phyloP scores from a whole-genome alignment of 495 filamentous ascomycete genomes.

The Trypethelium eluteriae region DNA sequence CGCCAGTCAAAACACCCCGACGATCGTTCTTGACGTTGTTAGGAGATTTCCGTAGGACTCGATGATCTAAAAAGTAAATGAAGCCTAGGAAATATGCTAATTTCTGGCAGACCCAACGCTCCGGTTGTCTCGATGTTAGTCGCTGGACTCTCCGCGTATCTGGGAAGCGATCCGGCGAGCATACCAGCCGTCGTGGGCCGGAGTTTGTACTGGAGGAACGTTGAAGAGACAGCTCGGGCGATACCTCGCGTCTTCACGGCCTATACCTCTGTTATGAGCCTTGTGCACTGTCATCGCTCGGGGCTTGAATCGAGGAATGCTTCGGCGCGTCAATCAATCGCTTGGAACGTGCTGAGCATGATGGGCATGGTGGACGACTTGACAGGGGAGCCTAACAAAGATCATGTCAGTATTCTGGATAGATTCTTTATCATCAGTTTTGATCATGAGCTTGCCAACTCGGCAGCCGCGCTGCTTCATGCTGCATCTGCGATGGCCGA shows the following conservation, averaged over 20 bases:
- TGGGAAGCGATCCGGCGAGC: neutral
- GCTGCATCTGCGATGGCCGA: neutral
- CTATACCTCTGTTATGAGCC: neutral
- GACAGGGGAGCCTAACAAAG: neutral
- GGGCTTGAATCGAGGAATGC: neutral
- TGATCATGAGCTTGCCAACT: neutral
- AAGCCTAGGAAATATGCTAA: neutral
- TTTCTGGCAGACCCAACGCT: neutral
- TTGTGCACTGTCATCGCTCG: neutral
- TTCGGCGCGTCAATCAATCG: neutral
- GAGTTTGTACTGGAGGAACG: neutral
- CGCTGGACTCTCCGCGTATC: neutral
- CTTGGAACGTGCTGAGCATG: neutral
- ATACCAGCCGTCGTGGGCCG: neutral
- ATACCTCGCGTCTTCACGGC: neutral
- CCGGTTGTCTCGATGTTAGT: neutral
- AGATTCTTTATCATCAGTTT: neutral
- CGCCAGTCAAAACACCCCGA: neutral
- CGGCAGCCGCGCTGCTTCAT: neutral
- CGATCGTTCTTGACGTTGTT: neutral
- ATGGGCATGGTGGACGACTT: neutral
- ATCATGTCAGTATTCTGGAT: neutral
- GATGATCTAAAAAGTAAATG: neutral
- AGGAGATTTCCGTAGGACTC: neutral
- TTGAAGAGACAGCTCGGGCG: neutral